Percentiles rank a stretch among this genome's conserved stretches.
Evolutionary conservation across 768 basidiomycete species (phyloP).

Genomic region (Pilatotrama ljubarskyi): DNA sequence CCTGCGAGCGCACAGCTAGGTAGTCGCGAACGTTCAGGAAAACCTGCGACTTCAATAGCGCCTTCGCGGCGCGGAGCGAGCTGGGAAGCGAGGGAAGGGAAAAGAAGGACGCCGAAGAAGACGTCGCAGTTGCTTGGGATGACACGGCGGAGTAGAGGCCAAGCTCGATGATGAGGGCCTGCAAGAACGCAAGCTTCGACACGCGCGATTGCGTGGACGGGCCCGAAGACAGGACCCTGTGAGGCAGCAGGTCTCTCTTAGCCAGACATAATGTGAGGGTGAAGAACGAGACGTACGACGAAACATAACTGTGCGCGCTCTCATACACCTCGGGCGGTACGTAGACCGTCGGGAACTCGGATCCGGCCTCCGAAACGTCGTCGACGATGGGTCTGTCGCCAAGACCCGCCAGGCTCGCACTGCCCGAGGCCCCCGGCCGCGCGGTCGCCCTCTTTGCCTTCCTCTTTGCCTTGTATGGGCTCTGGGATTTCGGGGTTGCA

Average conservation of each 20-base stretch:
- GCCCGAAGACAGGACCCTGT: conserved; percentile 36
- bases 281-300: conserved; percentile 47
- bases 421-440: background rate
- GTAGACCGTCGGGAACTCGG: conserved; percentile 28
- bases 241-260: background rate
- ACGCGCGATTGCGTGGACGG: conserved; percentile 43
- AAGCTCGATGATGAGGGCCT: conserved; percentile 77
- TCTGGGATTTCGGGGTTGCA: conserved; percentile 5
- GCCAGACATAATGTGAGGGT: background rate
- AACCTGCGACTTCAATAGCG: conserved; percentile 60
- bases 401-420: conserved; percentile 24
- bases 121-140: background rate
- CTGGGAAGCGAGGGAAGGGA: conserved; percentile 49
- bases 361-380: conserved; percentile 48
- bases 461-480: conserved; percentile 2
- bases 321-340: conserved; percentile 44
- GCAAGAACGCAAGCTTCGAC: conserved; percentile 61
- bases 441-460: conserved; percentile 14
- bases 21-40: conserved; percentile 79
- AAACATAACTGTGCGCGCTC: conserved; percentile 61
- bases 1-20: conserved; percentile 61
- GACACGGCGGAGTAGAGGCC: conserved; percentile 40
- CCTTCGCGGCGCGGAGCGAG: conserved; percentile 66
- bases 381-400: conserved; percentile 49
- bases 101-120: conserved; percentile 35